Base-by-base conservation (phyloP, 257 asterid species). In the Salvia miltiorrhiza region DNA sequence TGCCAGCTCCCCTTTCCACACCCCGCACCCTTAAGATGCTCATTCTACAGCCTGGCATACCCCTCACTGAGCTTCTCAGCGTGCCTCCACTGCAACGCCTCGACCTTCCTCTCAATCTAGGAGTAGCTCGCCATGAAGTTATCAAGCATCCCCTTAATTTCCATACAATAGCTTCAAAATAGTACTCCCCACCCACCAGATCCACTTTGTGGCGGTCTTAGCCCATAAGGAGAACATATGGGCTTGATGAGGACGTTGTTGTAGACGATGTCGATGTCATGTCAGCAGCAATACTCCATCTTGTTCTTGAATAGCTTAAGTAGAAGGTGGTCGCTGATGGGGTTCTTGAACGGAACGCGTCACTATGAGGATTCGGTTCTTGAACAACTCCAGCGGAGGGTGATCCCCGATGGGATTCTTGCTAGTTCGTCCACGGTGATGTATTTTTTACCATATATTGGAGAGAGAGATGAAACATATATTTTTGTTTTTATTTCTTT, bases 171-270 rank as follows among this genome's bases (percentile, higher is more conserved):
- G 44, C 99, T 32, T 94, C 93, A 50, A 94, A 91, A 11, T 94
- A 94, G 49, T 77, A 94, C 7, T 55, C 85, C 0, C 83, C 75
- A 94, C 95, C 99, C 99, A 94, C 99, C 99, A 94, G 89, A 94
- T 91, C 99, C 97, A 94, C 81, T 94, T 94, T 33, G 89, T 86
- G 11, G 97, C 97, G 63, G 87, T 83, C 65, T 94, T 94, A 7
- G 99, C 99, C 99, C 99, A 94, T 72, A 86, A 94, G 0, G 99
- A 83, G 72, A 79, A 91, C 99, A 94, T 94, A 11, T 79, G 74
- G 96, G 97, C 60, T 94, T 95, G 1, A 94, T 24, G 11, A 91
- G 59, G 3, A 84, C 89, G 41, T 79, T 87, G 80, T 94, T 94
- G 86, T 94, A 94, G 88, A 94, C 91, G 16, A 91, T 76, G 41